A percentile compares a stretch with the other conserved stretches of the same genome.
Evolutionary conservation across 2,329 filamentous ascomycete genomes (phyloP).

Genomic region (Massarina eburnea): DNA sequence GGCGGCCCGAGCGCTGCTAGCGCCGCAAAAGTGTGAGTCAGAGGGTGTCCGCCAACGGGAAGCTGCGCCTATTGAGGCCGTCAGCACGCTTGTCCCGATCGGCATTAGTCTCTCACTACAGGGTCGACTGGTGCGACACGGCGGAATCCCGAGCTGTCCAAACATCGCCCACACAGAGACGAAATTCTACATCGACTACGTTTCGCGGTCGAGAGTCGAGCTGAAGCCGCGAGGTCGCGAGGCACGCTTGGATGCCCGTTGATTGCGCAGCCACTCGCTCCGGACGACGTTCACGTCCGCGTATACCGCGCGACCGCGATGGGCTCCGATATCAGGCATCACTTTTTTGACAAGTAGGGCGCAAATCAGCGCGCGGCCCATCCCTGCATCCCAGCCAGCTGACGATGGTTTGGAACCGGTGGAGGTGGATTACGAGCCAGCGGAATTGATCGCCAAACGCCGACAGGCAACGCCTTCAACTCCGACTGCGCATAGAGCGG

Average conservation of each 20-base stretch:
- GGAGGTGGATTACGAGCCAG: constrained; percentile 27
- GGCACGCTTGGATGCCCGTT: too few species aligned
- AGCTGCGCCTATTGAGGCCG: not conserved
- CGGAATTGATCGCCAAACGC: constrained; percentile 23
- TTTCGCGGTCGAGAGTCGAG: not conserved
- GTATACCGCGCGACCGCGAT: not conserved
- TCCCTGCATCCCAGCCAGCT: constrained; percentile 20
- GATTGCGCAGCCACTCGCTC: too few species aligned
- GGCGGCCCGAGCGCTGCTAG: not conserved
- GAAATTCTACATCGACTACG: not conserved
- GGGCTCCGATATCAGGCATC: constrained; percentile 9
- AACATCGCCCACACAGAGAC: not conserved
- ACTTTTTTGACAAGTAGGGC: constrained; percentile 22
- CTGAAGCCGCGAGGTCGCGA: too few species aligned
- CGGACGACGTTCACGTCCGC: too few species aligned
- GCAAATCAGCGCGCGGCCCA: constrained; percentile 17
- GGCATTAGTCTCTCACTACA: not conserved
- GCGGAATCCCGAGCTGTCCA: not conserved
- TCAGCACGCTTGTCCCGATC: not conserved
- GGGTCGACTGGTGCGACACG: constrained; percentile 2
- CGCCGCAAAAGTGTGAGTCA: not conserved
- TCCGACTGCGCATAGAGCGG: constrained; percentile 1
- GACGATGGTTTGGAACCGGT: constrained; percentile 21
- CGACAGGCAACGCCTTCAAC: constrained; percentile 20
- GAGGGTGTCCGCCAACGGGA: not conserved